Percentiles rank a stretch among this genome's conserved stretches.
phyloP scores from a whole-genome alignment of 208 protist species.

The Acanthamoeba culbertsoni region DNA sequence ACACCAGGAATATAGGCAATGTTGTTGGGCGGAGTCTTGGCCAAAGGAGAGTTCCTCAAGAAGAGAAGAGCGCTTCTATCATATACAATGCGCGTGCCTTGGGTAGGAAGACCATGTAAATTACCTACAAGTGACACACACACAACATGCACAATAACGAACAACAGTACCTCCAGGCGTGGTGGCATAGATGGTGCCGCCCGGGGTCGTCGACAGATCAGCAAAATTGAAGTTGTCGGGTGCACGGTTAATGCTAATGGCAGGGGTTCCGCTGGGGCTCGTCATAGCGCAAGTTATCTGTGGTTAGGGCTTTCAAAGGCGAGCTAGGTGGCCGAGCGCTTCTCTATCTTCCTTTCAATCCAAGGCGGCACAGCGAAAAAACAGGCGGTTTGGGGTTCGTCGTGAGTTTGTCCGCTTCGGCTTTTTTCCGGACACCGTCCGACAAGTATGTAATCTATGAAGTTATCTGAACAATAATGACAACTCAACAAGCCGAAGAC shows the following conservation, averaged over 20 bases:
- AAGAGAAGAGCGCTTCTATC: constrained; percentile 54
- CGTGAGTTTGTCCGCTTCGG: background rate
- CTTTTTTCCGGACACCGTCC: background rate
- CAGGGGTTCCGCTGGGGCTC: constrained; percentile 39
- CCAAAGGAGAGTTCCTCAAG: constrained; percentile 50
- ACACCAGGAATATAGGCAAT: constrained; percentile 62
- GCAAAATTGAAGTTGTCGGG: constrained; percentile 55
- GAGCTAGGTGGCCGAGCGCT: background rate
- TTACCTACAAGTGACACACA: background rate
- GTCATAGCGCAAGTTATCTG: background rate
- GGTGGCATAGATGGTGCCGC: constrained; percentile 62
- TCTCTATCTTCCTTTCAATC: background rate
- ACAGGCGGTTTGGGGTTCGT: background rate
- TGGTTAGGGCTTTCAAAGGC: background rate
- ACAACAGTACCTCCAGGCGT: constrained; percentile 52
- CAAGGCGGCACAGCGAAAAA: background rate
- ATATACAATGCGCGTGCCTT: constrained; percentile 59
- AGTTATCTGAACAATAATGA: background rate
- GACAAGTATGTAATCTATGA: no score
- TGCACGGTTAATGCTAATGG: constrained; percentile 43
- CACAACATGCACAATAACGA: background rate
- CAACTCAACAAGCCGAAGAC: background rate
- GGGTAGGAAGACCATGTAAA: background rate
- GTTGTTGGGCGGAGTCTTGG: constrained; percentile 54
- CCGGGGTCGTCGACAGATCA: constrained; percentile 55